Percentiles rank a stretch among this genome's conserved stretches.
Conservation (phyloP, 345 rosid species). For the Hirschfeldia incana region DNA sequence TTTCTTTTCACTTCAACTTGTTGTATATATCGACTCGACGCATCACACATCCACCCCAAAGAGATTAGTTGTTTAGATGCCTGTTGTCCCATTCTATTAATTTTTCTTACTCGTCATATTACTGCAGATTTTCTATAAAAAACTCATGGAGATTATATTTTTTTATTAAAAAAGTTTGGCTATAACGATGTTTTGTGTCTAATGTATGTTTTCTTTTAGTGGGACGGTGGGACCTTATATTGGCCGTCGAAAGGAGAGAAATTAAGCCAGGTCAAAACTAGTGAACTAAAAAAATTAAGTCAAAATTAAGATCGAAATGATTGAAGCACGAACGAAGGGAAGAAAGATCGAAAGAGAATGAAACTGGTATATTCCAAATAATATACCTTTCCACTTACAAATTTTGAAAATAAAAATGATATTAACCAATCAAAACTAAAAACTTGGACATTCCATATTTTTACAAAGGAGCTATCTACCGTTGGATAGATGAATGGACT, state of each 20-base stretch:
- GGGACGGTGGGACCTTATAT: constrained; percentile 5
- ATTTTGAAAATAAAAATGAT: constrained; percentile 15
- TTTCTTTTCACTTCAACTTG: not conserved
- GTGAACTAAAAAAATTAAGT: not conserved
- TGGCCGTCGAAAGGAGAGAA: constrained; percentile 26
- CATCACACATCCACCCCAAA: constrained; percentile 4
- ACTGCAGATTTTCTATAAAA: too few relatives aligned
- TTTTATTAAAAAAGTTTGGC: not conserved
- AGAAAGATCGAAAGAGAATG: constrained; percentile 25
- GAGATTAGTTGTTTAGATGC: constrained; percentile 11
- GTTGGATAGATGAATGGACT: constrained; percentile 32
- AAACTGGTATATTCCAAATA: constrained; percentile 31
- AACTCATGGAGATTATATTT: not conserved
- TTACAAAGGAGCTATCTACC: constrained; percentile 33
- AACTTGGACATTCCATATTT: constrained; percentile 25
- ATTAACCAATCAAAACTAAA: constrained; percentile 25
- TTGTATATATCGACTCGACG: constrained; percentile 1
- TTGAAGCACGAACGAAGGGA: constrained; percentile 23
- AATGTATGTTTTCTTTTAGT: not conserved
- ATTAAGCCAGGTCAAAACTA: constrained; percentile 22
- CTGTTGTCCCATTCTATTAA: too few relatives aligned
- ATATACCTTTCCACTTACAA: constrained; percentile 32
- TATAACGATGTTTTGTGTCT: not conserved
- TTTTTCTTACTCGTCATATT: too few relatives aligned
- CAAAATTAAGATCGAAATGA: constrained; percentile 35